A percentile compares a stretch with the other conserved stretches of the same genome.
Conservation (phyloP, 441 rosid species). For the Corymbia citriodora region DNA sequence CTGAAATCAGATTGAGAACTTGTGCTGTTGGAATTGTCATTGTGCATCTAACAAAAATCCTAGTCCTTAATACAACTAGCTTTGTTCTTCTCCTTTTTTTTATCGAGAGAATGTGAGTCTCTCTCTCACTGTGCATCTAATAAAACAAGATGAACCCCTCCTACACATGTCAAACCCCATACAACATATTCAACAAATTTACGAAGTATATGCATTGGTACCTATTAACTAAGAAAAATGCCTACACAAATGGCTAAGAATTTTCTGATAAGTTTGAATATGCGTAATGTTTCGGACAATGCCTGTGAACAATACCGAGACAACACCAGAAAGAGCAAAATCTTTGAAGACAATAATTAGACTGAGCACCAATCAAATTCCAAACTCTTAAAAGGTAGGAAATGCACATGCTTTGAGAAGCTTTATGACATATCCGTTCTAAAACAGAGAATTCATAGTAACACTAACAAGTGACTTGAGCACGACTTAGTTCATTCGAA, state of each 20-base stretch:
- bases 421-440: not conserved
- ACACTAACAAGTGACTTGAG: not conserved
- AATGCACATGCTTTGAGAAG: not conserved
- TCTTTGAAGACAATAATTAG: not conserved
- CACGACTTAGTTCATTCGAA: not conserved
- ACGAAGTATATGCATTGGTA: not conserved
- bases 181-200: not conserved
- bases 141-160: not conserved
- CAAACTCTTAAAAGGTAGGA: not conserved
- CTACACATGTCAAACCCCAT: not conserved
- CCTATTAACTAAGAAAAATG: not conserved
- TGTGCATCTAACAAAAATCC: not conserved
- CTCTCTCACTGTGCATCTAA: not conserved
- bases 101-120: fast-evolving
- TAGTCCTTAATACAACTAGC: not conserved
- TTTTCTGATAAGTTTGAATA: not conserved
- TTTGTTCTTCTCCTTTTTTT: not conserved
- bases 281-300: not conserved
- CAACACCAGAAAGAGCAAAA: not conserved
- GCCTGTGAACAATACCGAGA: not conserved
- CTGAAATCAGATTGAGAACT: not conserved
- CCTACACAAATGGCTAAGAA: not conserved
- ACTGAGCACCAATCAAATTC: not conserved
- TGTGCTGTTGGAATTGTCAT: not conserved
- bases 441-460: not conserved